Conservation (phyloP, 163 green algal species). For the Chlamydomonas reinhardtii region DNA sequence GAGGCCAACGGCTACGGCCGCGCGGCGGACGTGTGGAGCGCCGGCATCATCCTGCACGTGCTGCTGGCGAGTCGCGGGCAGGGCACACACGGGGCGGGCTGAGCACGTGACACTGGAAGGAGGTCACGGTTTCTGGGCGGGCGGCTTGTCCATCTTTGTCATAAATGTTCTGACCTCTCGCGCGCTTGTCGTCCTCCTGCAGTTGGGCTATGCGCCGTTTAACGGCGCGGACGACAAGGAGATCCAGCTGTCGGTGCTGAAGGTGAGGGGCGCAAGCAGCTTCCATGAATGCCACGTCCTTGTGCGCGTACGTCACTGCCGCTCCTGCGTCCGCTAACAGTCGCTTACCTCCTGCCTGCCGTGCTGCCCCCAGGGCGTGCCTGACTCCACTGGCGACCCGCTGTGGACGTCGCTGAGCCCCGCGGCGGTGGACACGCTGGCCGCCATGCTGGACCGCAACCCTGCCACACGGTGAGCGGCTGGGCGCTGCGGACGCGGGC, state of each 20-base stretch:
- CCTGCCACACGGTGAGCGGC: constrained; percentile 11
- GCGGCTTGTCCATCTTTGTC: too few relatives aligned
- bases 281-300: neutral
- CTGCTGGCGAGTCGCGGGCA: constrained; percentile 70
- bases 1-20: constrained; percentile 8
- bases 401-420: constrained; percentile 19
- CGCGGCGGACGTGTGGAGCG: constrained; percentile 89
- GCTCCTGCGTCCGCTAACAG: too few relatives aligned
- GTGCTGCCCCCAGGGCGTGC: neutral
- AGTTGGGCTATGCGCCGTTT: constrained; percentile 43
- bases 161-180: too few relatives aligned
- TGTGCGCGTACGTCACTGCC: too few relatives aligned
- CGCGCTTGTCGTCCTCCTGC: neutral
- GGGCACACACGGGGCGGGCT: neutral
- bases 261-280: neutral
- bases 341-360: neutral
- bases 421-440: constrained; percentile 1
- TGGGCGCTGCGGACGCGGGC: too few relatives aligned
- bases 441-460: constrained; percentile 36
- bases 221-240: constrained; percentile 29
- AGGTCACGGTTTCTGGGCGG: too few relatives aligned
- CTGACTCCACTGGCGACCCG: constrained; percentile 22
- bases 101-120: too few relatives aligned
- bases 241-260: constrained; percentile 22
- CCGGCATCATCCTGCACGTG: constrained; percentile 97